A percentile compares a stretch with the other conserved stretches of the same genome.
Evolutionary conservation across 192 early-diverging fungal species (phyloP).

Genomic region (Dispira simplex): DNA sequence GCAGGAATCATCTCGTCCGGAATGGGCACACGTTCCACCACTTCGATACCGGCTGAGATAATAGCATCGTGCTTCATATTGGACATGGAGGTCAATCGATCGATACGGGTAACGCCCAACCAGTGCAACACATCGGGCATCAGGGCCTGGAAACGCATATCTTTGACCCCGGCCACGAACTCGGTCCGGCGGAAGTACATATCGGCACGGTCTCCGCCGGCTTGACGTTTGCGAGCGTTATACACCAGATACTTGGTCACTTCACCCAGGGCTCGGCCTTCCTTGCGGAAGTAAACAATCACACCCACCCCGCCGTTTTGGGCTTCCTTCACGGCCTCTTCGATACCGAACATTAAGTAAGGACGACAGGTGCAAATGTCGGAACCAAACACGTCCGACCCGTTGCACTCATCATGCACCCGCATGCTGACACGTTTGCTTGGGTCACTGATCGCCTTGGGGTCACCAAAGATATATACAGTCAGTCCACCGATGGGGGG

Average conservation of each 20-base stretch:
- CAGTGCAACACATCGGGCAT: slow-evolving; percentile 96
- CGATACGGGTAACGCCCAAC: slow-evolving; percentile 88
- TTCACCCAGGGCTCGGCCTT: slow-evolving; percentile 87
- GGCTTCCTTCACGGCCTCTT: slow-evolving; percentile 74
- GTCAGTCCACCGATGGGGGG: slow-evolving; percentile 88
- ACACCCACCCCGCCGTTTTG: slow-evolving; percentile 84
- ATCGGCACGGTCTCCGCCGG: slow-evolving; percentile 75
- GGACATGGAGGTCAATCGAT: slow-evolving; percentile 77
- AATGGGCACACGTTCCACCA: slow-evolving; percentile 76
- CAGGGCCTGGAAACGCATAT: slow-evolving; percentile 91
- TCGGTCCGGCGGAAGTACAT: slow-evolving; percentile 84
- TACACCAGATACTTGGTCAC: slow-evolving; percentile 95
- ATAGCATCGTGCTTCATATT: slow-evolving; percentile 92
- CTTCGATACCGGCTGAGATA: slow-evolving; percentile 69
- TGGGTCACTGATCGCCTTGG: slow-evolving; percentile 63
- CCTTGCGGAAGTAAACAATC: slow-evolving; percentile 95
- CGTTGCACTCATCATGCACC: slow-evolving; percentile 95
- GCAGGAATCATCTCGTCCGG: slow-evolving; percentile 79
- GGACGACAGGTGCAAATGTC: slow-evolving; percentile 79
- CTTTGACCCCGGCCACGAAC: slow-evolving; percentile 80
- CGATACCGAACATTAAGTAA: slow-evolving; percentile 77
- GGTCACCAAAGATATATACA: slow-evolving; percentile 88
- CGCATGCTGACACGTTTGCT: slow-evolving; percentile 66
- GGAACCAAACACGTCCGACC: slow-evolving; percentile 71
- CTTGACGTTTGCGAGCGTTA: slow-evolving; percentile 76